These are phyloP conservation scores for Angomonas deanei DNA, from an alignment of 208 protist genomes.

Conservation along the genomic window DNA sequence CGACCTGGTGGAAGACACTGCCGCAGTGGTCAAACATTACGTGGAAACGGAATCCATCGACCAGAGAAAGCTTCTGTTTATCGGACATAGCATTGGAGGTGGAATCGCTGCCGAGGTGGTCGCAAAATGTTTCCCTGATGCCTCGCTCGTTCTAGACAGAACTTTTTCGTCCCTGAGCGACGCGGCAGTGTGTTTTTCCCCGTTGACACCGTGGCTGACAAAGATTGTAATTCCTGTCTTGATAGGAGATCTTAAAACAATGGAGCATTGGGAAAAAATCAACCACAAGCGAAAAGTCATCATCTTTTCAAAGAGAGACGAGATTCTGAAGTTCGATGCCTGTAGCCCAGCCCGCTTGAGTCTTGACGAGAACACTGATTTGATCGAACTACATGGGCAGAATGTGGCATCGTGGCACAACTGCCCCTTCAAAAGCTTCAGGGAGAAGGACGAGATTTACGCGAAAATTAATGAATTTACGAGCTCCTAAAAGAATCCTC, in stretches of 20 bases:
- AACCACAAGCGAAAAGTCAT: slow-evolving; percentile 51
- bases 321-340: slow-evolving; percentile 52
- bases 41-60: slow-evolving; percentile 29
- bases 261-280: slow-evolving; percentile 24
- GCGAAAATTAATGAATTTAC: slow-evolving; percentile 3
- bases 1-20: slow-evolving; percentile 61
- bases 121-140: slow-evolving; percentile 14
- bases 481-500: background rate
- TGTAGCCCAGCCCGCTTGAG: slow-evolving; percentile 41
- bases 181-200: slow-evolving; percentile 56
- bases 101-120: slow-evolving; percentile 54
- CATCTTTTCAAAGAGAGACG: slow-evolving; percentile 55
- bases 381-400: slow-evolving; percentile 30
- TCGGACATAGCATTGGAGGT: slow-evolving; percentile 83
- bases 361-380: slow-evolving; percentile 26
- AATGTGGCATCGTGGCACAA: slow-evolving; percentile 21
- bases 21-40: slow-evolving; percentile 31
- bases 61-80: slow-evolving; percentile 39
- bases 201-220: slow-evolving; percentile 39
- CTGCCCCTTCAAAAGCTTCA: slow-evolving; percentile 17
- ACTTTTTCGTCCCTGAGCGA: slow-evolving; percentile 73
- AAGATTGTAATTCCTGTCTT: slow-evolving; percentile 24
- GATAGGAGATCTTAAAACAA: slow-evolving; percentile 57
- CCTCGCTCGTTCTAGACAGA: slow-evolving; percentile 60
- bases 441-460: slow-evolving; percentile 1